phyloP scores from a whole-genome alignment of 164 flowering plant genomes.

The Aristolochia contorta region DNA sequence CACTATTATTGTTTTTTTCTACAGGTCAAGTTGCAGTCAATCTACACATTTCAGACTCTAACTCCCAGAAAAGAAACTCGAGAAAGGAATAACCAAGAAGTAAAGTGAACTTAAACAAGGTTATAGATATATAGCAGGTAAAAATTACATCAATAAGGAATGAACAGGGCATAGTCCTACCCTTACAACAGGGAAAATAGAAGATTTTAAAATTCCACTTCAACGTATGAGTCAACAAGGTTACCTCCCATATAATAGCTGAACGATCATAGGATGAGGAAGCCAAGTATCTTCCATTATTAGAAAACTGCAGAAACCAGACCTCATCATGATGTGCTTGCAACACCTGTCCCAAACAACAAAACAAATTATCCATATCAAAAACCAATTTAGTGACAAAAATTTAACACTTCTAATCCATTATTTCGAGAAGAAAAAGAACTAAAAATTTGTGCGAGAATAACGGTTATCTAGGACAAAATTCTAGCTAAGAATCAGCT shows the following conservation, averaged over 20 bases:
- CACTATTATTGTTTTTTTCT: too few species aligned
- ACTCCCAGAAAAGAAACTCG: too few species aligned
- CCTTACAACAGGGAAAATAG: neutral
- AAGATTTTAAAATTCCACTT: neutral
- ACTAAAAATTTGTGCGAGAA: too few species aligned
- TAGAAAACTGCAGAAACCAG: constrained; percentile 60
- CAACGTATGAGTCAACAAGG: neutral
- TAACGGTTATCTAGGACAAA: too few species aligned
- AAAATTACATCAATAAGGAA: neutral
- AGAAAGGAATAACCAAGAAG: too few species aligned
- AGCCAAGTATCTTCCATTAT: constrained; percentile 53
- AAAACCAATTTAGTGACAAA: neutral
- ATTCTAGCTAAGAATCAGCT: too few species aligned
- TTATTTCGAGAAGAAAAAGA: too few species aligned
- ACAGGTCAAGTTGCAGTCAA: too few species aligned
- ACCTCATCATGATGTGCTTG: constrained; percentile 45
- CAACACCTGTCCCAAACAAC: constrained; percentile 25
- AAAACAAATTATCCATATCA: too few species aligned
- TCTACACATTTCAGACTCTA: too few species aligned
- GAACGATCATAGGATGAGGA: constrained; percentile 44
- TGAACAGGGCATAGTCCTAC: neutral
- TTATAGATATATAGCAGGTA: too few species aligned
- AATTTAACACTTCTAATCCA: neutral
- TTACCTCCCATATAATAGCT: constrained; percentile 62
- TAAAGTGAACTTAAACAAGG: too few species aligned